These are phyloP conservation scores for Tuctoria greenei DNA, from an alignment of 176 grass and related monocot genomes.

Conservation along the genomic window DNA sequence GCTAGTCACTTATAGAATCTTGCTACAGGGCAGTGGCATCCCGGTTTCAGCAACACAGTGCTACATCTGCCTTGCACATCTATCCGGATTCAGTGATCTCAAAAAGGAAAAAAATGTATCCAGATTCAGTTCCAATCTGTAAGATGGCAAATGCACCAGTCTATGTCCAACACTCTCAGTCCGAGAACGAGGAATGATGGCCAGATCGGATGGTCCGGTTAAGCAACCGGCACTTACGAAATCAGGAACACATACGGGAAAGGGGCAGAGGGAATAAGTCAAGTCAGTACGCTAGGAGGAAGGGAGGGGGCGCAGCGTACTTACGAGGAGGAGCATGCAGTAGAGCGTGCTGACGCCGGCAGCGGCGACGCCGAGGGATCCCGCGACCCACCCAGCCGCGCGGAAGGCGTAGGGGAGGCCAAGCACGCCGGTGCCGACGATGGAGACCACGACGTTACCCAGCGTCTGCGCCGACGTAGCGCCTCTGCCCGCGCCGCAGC, in stretches of 20 bases:
- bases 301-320: slow-evolving; percentile 2
- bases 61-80: neutral
- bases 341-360: slow-evolving; percentile 66
- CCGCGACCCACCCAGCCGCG: slow-evolving; percentile 68
- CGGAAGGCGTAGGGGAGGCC: slow-evolving; percentile 88
- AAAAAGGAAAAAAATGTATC: too few species aligned
- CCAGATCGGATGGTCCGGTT: too few species aligned
- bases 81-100: neutral
- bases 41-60: too few species aligned
- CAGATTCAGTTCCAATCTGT: neutral
- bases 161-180: neutral
- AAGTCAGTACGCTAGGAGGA: too few species aligned
- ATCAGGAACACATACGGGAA: neutral
- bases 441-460: slow-evolving; percentile 85
- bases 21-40: too few species aligned
- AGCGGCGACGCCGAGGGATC: slow-evolving; percentile 60
- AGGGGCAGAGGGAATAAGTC: too few species aligned
- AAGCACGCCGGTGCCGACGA: slow-evolving; percentile 84
- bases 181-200: neutral
- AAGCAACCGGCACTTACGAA: neutral
- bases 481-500: slow-evolving; percentile 25
- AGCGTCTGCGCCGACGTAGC: slow-evolving; percentile 71
- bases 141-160: neutral
- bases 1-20: too few species aligned
- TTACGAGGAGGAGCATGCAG: slow-evolving; percentile 94